A percentile compares a stretch with the other conserved stretches of the same genome.
Evolutionary conservation across 192 early-diverging fungal species (phyloP).

Genomic region (Backusella mclennaniae): DNA sequence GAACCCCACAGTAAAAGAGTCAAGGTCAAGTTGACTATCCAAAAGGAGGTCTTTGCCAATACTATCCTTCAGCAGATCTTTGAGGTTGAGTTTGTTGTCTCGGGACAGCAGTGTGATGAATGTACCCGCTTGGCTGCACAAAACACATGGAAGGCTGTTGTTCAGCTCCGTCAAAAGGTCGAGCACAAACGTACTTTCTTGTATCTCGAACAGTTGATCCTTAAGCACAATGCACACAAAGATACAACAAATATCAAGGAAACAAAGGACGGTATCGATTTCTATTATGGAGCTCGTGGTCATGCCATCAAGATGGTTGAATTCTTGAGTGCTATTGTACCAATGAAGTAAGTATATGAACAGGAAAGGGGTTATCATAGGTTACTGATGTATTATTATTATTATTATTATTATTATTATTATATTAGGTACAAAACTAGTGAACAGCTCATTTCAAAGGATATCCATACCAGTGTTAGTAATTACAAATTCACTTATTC

Average conservation of each 20-base stretch:
- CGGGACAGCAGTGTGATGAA: conserved; percentile 92
- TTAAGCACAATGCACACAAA: conserved; percentile 96
- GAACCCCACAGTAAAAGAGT: conserved; percentile 85
- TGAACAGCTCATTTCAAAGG: conserved; percentile 94
- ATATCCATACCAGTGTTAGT: conserved; percentile 86
- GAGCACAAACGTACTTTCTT: conserved; percentile 98
- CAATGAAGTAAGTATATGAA: conserved; percentile 52
- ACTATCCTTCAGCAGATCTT: conserved; percentile 97
- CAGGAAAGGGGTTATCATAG: background rate
- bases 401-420: conserved; percentile 3
- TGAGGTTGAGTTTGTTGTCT: conserved; percentile 92
- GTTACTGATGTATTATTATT: background rate
- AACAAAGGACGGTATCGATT: conserved; percentile 94
- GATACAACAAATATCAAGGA: conserved; percentile 99
- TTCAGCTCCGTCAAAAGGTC: conserved; percentile 98
- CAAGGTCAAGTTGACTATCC: conserved; percentile 98
- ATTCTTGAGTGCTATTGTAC: conserved; percentile 86
- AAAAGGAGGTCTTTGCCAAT: conserved; percentile 95
- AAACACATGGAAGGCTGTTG: conserved; percentile 97
- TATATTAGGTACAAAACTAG: conserved; percentile 75
- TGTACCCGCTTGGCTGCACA: conserved; percentile 94
- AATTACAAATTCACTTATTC: conserved; percentile 98
- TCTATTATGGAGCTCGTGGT: conserved; percentile 86
- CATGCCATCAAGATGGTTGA: conserved; percentile 97
- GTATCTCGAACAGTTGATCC: conserved; percentile 96